phyloP scores from a whole-genome alignment of 176 grass and related monocot genomes.

The Pontederia crassipes region DNA sequence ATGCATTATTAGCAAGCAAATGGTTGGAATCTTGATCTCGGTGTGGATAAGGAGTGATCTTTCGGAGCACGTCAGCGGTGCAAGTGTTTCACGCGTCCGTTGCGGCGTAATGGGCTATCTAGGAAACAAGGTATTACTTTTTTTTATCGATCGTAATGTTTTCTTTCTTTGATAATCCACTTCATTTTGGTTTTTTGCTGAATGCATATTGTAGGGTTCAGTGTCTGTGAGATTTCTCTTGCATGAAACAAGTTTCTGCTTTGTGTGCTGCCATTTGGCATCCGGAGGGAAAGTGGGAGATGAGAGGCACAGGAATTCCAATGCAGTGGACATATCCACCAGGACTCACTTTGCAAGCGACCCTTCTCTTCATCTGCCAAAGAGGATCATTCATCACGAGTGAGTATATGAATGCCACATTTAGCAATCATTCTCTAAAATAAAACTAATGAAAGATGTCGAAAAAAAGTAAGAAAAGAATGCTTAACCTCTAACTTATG shows the following conservation, averaged over 20 bases:
- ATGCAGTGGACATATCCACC: conserved; percentile 46
- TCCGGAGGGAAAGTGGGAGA: conserved; percentile 80
- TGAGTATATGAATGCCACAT: conserved; percentile 23
- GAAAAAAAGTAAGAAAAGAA: neutral
- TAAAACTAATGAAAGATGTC: neutral
- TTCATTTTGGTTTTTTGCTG: conserved; percentile 5
- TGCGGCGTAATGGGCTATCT: conserved; percentile 88
- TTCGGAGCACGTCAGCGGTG: conserved; percentile 35
- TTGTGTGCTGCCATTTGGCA: conserved; percentile 91
- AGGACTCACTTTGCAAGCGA: conserved; percentile 46
- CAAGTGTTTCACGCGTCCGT: conserved; percentile 58
- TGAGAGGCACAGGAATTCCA: conserved; percentile 57
- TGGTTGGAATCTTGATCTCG: conserved; percentile 79
- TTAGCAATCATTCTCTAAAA: neutral
- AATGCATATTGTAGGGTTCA: conserved; percentile 46
- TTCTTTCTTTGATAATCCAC: too few relatives aligned
- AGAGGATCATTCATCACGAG: conserved; percentile 79
- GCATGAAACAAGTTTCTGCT: conserved; percentile 75
- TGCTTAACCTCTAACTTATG: too few relatives aligned
- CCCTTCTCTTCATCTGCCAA: conserved; percentile 38
- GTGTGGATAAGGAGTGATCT: conserved; percentile 72
- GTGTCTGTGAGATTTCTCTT: conserved; percentile 70
- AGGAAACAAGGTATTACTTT: conserved; percentile 89
- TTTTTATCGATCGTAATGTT: too few relatives aligned
- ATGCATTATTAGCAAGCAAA: conserved; percentile 88